Conservation (phyloP, 139 green algal species). For the Tetraselmis chui region DNA sequence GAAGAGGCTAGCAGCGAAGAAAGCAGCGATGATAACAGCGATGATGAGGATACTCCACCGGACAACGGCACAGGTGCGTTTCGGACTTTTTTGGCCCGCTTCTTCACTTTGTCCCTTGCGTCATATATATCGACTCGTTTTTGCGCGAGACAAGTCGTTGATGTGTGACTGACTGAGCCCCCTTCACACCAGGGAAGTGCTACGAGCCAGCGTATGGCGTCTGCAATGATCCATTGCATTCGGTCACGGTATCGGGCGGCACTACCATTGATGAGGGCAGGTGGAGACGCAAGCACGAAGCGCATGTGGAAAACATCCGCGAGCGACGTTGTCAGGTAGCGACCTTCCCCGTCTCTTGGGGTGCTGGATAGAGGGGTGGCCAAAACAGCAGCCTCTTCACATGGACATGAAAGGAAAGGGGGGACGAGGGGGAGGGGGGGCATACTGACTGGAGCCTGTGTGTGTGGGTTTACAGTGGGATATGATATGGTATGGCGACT, state of each 20-base stretch:
- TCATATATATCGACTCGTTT: not conserved
- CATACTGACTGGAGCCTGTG: not conserved
- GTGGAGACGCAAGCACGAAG: not conserved
- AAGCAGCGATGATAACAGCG: not conserved
- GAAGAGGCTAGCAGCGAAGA: not conserved
- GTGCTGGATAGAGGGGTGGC: too few relatives aligned
- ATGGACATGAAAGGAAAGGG: not conserved
- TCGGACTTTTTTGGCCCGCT: too few relatives aligned
- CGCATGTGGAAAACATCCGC: not conserved
- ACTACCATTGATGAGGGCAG: not conserved
- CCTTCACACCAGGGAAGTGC: not conserved
- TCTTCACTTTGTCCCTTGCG: too few relatives aligned
- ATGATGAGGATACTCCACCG: not conserved
- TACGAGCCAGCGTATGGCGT: not conserved
- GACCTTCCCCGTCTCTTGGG: not conserved
- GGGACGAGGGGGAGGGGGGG: not conserved
- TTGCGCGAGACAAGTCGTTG: not conserved
- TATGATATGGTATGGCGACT: not conserved
- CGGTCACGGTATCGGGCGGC: not conserved
- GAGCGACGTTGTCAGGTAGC: not conserved
- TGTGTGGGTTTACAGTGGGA: not conserved
- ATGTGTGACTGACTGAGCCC: not conserved
- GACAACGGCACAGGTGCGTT: not conserved
- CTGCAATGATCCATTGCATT: not conserved
- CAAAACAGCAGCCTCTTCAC: not conserved